Evolutionary conservation across 768 basidiomycete species (phyloP).

Genomic region (Amanita inopinata): DNA sequence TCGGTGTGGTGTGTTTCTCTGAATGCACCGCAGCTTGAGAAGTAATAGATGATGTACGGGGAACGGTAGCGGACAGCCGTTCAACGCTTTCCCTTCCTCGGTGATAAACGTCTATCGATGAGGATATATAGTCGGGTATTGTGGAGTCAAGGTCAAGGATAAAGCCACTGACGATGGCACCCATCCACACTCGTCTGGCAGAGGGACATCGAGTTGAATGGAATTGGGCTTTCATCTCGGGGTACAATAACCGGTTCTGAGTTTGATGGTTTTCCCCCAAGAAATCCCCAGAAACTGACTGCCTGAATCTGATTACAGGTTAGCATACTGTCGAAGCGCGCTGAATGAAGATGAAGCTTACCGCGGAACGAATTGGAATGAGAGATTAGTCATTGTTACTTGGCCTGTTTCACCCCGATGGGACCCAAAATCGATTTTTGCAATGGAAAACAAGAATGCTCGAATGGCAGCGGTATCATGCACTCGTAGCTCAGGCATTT

Average conservation of each 20-base stretch:
- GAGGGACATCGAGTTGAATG: conserved; percentile 40
- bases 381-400: conserved; percentile 60
- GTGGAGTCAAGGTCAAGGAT: conserved; percentile 75
- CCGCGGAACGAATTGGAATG: conserved; percentile 80
- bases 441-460: conserved; percentile 82
- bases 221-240: conserved; percentile 71
- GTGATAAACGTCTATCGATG: conserved; percentile 78
- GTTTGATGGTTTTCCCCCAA: conserved; percentile 55
- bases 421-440: conserved; percentile 61
- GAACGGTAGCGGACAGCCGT: conserved; percentile 45
- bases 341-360: conserved; percentile 25
- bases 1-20: conserved; percentile 25
- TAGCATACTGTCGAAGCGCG: conserved; percentile 9
- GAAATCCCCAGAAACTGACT: conserved; percentile 63
- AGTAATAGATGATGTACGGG: conserved; percentile 30
- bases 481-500: conserved; percentile 31
- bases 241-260: conserved; percentile 67
- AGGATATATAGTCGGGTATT: conserved; percentile 69
- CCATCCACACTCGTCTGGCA: conserved; percentile 48
- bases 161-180: conserved; percentile 74
- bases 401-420: conserved; percentile 73
- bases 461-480: conserved; percentile 40
- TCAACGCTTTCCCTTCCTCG: conserved; percentile 74
- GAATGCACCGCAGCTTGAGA: conserved; percentile 12
- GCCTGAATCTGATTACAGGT: conserved; percentile 60